phyloP scores from a whole-genome alignment of 257 asterid species.

The Solanum raphanifolium region DNA sequence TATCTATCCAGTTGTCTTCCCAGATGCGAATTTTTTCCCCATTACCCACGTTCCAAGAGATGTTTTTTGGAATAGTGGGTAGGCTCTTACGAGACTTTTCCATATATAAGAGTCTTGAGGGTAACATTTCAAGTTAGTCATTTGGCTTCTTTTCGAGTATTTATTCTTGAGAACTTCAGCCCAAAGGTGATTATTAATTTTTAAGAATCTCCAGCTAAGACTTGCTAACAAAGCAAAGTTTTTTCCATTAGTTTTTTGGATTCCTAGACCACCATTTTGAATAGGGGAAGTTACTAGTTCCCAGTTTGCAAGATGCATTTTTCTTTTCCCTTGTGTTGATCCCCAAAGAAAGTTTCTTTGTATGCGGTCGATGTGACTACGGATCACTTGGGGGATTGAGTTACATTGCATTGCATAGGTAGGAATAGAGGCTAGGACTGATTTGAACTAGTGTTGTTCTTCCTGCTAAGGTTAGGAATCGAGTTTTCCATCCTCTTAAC shows the following conservation, averaged over 20 bases:
- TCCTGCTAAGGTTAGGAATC: not conserved
- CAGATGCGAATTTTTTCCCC: too few species aligned
- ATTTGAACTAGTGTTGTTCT: not conserved
- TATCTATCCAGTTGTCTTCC: too few species aligned
- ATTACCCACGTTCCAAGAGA: too few species aligned
- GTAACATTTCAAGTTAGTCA: too few species aligned
- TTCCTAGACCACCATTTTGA: not conserved
- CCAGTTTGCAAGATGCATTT: not conserved
- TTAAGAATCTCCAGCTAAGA: not conserved
- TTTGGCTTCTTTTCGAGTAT: too few species aligned
- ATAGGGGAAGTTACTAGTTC: not conserved
- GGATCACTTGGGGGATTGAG: not conserved
- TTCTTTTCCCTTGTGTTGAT: not conserved
- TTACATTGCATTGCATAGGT: not conserved
- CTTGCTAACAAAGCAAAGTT: not conserved
- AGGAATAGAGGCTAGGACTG: not conserved
- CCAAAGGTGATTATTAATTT: not conserved
- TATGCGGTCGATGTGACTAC: too few species aligned
- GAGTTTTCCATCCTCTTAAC: not conserved
- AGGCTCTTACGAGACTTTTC: not conserved
- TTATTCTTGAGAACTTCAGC: not conserved
- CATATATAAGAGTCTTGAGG: not conserved
- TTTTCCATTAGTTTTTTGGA: not conserved
- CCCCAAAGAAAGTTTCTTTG: not conserved
- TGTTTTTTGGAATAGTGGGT: not conserved